Evolutionary conservation across 2,329 filamentous ascomycete species (phyloP).

Genomic region (Xylaria sp.): DNA sequence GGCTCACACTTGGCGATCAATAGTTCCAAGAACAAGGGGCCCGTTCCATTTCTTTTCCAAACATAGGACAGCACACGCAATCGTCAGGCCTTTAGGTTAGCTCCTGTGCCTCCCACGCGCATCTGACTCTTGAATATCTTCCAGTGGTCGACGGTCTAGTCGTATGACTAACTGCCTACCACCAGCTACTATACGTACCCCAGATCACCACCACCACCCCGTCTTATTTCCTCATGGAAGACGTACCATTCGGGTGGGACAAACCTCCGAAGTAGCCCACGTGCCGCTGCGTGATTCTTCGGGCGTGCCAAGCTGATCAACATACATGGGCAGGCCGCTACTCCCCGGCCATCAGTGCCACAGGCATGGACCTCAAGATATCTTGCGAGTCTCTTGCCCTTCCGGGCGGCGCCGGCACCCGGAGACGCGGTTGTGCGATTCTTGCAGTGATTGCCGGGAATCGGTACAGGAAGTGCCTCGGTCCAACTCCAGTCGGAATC

Average conservation of each 20-base stretch:
- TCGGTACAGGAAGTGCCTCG: background rate
- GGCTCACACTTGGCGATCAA: background rate
- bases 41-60: background rate
- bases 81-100: background rate
- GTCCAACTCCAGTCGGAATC: background rate
- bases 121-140: conserved; percentile 11
- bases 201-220: conserved; percentile 9
- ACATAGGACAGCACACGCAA: conserved; percentile 4
- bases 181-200: conserved; percentile 1
- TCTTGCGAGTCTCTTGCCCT: background rate
- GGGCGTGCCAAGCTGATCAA: conserved; percentile 8
- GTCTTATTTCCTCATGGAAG: conserved; percentile 12
- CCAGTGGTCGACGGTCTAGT: conserved; percentile 7
- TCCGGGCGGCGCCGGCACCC: conserved; percentile 13
- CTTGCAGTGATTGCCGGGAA: background rate
- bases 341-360: conserved; percentile 2
- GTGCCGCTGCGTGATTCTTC: conserved; percentile 12
- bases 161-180: background rate
- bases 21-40: background rate
- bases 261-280: conserved; percentile 8
- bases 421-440: background rate
- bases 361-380: conserved; percentile 2
- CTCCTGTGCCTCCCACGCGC: background rate
- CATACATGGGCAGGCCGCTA: conserved; percentile 3
- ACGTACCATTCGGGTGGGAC: conserved; percentile 22